A percentile compares a stretch with the other conserved stretches of the same genome.
Evolutionary conservation across 305 asterid genomes (phyloP).

Genomic region (Plantago coronopus): DNA sequence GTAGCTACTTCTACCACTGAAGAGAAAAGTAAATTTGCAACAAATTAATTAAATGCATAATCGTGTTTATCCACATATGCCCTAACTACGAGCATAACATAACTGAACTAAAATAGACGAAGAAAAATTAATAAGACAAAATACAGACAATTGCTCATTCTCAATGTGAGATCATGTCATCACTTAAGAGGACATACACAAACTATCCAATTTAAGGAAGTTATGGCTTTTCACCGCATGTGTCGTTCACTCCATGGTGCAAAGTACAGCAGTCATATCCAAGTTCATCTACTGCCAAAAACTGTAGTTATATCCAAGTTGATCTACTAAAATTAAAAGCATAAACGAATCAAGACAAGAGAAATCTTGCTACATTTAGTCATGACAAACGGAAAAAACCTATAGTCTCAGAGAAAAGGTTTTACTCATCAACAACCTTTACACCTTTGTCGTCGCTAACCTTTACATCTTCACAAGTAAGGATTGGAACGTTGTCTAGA

Average conservation of each 20-base stretch:
- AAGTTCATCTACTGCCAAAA: slow-evolving; percentile 1
- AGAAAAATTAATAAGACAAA: background rate
- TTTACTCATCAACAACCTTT: slow-evolving; percentile 43
- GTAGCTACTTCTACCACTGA: background rate
- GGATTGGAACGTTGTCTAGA: slow-evolving; percentile 64
- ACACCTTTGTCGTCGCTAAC: slow-evolving; percentile 50
- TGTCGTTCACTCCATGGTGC: background rate
- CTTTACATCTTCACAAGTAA: slow-evolving; percentile 52
- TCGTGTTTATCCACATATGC: background rate
- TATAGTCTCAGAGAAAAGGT: slow-evolving; percentile 21
- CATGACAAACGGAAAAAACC: slow-evolving; percentile 7
- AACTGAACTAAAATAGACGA: background rate
- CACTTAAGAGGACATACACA: background rate
- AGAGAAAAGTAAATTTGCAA: background rate
- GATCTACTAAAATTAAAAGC: slow-evolving; percentile 27
- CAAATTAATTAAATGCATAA: background rate
- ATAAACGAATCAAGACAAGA: slow-evolving; percentile 8
- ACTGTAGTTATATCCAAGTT: background rate
- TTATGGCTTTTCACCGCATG: background rate
- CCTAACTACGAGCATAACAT: background rate
- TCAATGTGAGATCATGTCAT: background rate
- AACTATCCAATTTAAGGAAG: background rate
- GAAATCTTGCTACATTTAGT: slow-evolving; percentile 10
- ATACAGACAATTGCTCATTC: background rate
- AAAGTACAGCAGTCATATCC: background rate